Base-by-base conservation (phyloP, 257 asterid species). In the Fraxinus pennsylvanica region DNA sequence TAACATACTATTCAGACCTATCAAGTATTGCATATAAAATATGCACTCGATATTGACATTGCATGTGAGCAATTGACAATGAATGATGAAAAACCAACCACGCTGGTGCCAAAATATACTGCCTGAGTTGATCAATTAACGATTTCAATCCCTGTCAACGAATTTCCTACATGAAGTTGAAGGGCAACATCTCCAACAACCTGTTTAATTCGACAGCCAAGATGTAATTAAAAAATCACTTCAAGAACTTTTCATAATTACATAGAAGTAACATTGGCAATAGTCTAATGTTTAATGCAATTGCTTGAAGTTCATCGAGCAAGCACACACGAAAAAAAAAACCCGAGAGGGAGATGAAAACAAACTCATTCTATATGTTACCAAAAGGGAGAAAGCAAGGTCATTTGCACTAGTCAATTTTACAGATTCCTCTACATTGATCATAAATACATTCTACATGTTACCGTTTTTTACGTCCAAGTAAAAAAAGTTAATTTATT, bases 121-220 rank as follows among this genome's bases (percentile, higher is more conserved):
- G 33, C 66, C 54, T 14, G 54, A 63, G 87, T 35, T 30, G 65
- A 81, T 90, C 90, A 91, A 74, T 94, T 94, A 75, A 91, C 96
- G 39, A 88, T 12, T 80, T 92, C 97, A 77, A 94, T 80, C 72
- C 97, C 96, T 19, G 86, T 79, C 74, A 90, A 82, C 45, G 91
- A 68, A 54, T 74, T 78, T 35, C 96, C 94, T 3, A 79, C 78
- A 75, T 89, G 96, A 45, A 89, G 88, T 82, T 91, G 97, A 52
- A 91, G 90, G 72, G 97, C 96, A 68, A 90, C 96, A 50, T 94
- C 97, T 81, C 96, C 97, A 3, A 89, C 92, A 47, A 92, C 94
- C 98, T 94, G 86, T 36, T 45, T 19, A 74, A 80, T 71, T n/a
- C 84, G 74, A 81, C 19, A 10, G 41, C 27, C 45, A 41, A 68